These are phyloP conservation scores for Colletotrichum lentis DNA, from an alignment of 2,329 filamentous ascomycete genomes.

Conservation along the genomic window DNA sequence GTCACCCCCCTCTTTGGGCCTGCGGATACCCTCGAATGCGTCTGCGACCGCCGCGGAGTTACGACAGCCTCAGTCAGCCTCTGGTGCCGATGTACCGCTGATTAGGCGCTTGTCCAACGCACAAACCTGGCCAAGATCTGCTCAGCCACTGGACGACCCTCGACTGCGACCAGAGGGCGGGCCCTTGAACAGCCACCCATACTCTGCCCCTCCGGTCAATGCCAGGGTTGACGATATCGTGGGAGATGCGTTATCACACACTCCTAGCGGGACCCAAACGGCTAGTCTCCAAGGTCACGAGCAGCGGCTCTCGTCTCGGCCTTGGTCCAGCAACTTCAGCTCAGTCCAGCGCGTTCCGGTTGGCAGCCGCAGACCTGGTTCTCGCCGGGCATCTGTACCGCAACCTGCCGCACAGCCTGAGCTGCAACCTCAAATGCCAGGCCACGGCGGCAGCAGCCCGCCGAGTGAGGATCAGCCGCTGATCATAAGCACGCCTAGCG, in stretches of 20 bases:
- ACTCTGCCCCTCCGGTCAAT: constrained; percentile 51
- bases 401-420: constrained; percentile 34
- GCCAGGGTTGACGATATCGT: constrained; percentile 46
- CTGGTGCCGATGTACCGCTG: constrained; percentile 26
- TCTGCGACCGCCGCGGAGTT: constrained; percentile 34
- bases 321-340: constrained; percentile 54
- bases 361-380: constrained; percentile 45
- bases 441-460: constrained; percentile 38
- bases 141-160: constrained; percentile 39
- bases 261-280: constrained; percentile 52
- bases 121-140: constrained; percentile 58
- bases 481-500: constrained; percentile 68
- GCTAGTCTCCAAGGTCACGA: constrained; percentile 50
- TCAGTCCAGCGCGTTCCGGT: constrained; percentile 53
- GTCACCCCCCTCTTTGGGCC: constrained; percentile 39
- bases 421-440: constrained; percentile 23
- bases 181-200: constrained; percentile 47
- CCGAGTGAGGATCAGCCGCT: constrained; percentile 59
- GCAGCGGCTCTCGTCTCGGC: constrained; percentile 51
- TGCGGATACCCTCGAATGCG: constrained; percentile 45
- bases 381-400: constrained; percentile 24
- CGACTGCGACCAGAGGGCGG: not conserved
- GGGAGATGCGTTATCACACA: constrained; percentile 49
- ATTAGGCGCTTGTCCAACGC: constrained; percentile 48
- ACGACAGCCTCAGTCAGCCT: constrained; percentile 6